Evolutionary conservation across 129 eudicot species (phyloP), one percentile per base, ranked within the genome.

Genomic region (Arctium minus): DNA sequence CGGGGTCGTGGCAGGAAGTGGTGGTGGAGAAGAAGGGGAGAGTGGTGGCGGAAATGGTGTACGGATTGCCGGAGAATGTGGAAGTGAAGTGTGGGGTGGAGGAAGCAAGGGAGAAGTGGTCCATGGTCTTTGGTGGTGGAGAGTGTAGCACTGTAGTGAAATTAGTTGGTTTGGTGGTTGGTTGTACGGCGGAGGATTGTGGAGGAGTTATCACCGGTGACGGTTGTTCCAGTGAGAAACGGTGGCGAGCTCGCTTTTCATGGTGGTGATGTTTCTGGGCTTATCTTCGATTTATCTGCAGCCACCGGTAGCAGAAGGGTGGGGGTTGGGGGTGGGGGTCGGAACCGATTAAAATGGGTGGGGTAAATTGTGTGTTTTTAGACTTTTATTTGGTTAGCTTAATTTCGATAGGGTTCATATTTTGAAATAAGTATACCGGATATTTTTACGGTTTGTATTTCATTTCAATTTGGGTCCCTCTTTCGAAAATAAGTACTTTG

Each of bases 91-190:
- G 93, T 27, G 83, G 37, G 88, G 92, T 82, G 83, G 93, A 79
- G 74, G 96, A 87, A 62, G 94, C 82, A 56, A 86, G 72, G 35
- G 98, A 87, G 46, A 87, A 84, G 81, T 86, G 85, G 81, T 92
- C 94, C 98, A 92, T 94, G 29, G 8, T 77, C 8, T 27, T 30
- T 17, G 11, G 44, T n/a, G 48, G 6, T 13, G 56, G 73, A 31
- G 70, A 48, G 36, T 60, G 11, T 46, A n/a, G n/a, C n/a, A n/a
- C n/a, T n/a, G n/a, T n/a, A 18, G 11, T 35, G 33, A 32, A 64
- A 10, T 44, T 35, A 39, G 74, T 38, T 36, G 42, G 65, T 73
- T 32, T 1, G 74, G 48, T 75, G 48, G 62, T 9, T 75, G 29
- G 6, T 46, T 11, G 17, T 10, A 75, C 27, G 69, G 38, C 69